Percentiles rank a stretch among this genome's conserved stretches.
These are phyloP conservation scores for Tetradesmus obliquus DNA, from an alignment of 139 green algal genomes.

Conservation along the genomic window DNA sequence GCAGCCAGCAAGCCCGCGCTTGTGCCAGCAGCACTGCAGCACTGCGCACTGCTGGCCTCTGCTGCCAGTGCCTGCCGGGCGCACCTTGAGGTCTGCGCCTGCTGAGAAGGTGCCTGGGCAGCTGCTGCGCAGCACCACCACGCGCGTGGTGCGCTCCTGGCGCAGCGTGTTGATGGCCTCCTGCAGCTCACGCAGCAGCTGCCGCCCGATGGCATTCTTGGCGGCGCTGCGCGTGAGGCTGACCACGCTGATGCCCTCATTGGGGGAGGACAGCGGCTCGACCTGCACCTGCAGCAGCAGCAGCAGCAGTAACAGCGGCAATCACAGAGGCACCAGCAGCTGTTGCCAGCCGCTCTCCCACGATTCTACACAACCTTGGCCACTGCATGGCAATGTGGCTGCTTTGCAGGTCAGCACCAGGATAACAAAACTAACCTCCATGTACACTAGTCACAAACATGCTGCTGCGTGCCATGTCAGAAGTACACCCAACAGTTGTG, in stretches of 20 bases:
- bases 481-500: background rate
- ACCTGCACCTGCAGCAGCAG: slow-evolving; percentile 63
- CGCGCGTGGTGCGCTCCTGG: slow-evolving; percentile 76
- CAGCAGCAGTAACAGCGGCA: background rate
- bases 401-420: background rate
- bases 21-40: background rate
- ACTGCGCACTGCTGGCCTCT: background rate
- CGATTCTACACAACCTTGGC: background rate
- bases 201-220: slow-evolving; percentile 82
- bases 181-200: slow-evolving; percentile 76
- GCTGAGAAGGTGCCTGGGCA: slow-evolving; percentile 82
- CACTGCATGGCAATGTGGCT: background rate
- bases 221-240: slow-evolving; percentile 68
- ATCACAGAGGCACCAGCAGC: too few species aligned
- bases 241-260: slow-evolving; percentile 78
- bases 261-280: slow-evolving; percentile 64
- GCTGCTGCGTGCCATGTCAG: background rate
- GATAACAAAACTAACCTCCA: too few species aligned
- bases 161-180: slow-evolving; percentile 69
- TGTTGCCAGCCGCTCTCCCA: background rate
- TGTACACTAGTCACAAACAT: background rate
- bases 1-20: background rate
- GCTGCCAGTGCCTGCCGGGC: background rate
- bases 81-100: slow-evolving; percentile 71
- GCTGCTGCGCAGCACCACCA: slow-evolving; percentile 74